Evolutionary conservation across 1,284 basidiomycete species (phyloP).

Genomic region (Violaceomyces palustris): DNA sequence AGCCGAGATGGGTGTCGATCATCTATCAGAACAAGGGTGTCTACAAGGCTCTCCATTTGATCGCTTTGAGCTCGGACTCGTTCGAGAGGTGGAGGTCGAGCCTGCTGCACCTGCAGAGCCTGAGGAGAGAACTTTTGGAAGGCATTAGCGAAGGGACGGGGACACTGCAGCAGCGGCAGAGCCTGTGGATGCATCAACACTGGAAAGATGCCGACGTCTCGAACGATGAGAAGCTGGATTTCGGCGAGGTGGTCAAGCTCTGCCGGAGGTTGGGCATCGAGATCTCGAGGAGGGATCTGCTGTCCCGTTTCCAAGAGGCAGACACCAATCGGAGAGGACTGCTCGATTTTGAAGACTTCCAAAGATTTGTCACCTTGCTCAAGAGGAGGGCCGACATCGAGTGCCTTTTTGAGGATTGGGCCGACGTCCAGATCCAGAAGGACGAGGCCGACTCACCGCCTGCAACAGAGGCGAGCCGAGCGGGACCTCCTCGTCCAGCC

Average conservation of each 20-base stretch:
- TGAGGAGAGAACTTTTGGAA: slow-evolving; percentile 54
- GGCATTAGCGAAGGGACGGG: no score
- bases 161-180: slow-evolving; percentile 64
- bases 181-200: slow-evolving; percentile 74
- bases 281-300: slow-evolving; percentile 62
- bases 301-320: slow-evolving; percentile 69
- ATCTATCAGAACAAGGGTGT: slow-evolving; percentile 69
- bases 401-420: slow-evolving; percentile 47
- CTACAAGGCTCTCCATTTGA: slow-evolving; percentile 87
- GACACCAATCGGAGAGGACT: slow-evolving; percentile 64
- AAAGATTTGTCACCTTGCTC: slow-evolving; percentile 74
- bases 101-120: slow-evolving; percentile 54
- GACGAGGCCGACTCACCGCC: no score
- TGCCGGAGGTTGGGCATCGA: slow-evolving; percentile 73
- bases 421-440: slow-evolving; percentile 15
- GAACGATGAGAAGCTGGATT: slow-evolving; percentile 64
- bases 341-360: slow-evolving; percentile 79
- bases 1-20: slow-evolving; percentile 67
- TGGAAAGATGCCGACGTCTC: slow-evolving; percentile 69
- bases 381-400: slow-evolving; percentile 79
- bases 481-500: no score
- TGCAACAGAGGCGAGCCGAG: no score
- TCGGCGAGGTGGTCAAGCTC: slow-evolving; percentile 70
- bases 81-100: slow-evolving; percentile 60
- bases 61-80: slow-evolving; percentile 68